phyloP scores from a whole-genome alignment of 23 red algal species.

The Gracilaria gracilis region DNA sequence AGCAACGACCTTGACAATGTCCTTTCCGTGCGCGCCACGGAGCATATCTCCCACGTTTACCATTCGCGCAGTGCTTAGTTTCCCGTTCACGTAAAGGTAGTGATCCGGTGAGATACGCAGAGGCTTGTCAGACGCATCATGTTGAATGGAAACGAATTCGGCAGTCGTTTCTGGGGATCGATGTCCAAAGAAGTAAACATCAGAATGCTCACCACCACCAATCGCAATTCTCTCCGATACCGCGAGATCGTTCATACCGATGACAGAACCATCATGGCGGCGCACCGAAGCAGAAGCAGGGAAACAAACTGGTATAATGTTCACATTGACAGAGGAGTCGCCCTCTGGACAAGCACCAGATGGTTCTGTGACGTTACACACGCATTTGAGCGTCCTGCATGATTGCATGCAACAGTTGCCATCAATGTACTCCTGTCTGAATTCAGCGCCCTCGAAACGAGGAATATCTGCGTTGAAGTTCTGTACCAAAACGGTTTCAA shows the following conservation, averaged over 20 bases:
- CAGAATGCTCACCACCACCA: constrained; percentile 68
- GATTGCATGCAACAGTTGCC: constrained; percentile 34
- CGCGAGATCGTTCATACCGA: constrained; percentile 54
- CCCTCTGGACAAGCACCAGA: constrained; percentile 53
- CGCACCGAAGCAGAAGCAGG: constrained; percentile 66
- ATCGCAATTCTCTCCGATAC: constrained; percentile 45
- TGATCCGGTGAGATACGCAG: constrained; percentile 65
- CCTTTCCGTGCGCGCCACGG: constrained; percentile 47
- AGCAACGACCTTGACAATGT: constrained; percentile 17
- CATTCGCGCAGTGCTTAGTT: constrained; percentile 57
- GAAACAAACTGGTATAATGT: constrained; percentile 60
- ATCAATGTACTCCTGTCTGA: constrained; percentile 71
- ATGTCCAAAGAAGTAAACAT: constrained; percentile 81
- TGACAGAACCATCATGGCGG: constrained; percentile 29
- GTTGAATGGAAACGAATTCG: constrained; percentile 58
- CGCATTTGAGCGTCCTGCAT: constrained; percentile 53
- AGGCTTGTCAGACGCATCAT: constrained; percentile 33
- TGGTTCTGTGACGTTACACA: constrained; percentile 54
- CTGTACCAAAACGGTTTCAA: constrained; percentile 39
- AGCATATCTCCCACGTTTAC: constrained; percentile 50
- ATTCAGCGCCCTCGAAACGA: constrained; percentile 42
- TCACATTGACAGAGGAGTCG: constrained; percentile 21
- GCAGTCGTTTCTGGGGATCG: constrained; percentile 20
- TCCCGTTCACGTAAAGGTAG: constrained; percentile 78
- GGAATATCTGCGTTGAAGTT: constrained; percentile 35